These are phyloP conservation scores for Lycium ferocissimum DNA, from an alignment of 257 asterid genomes.

Conservation along the genomic window DNA sequence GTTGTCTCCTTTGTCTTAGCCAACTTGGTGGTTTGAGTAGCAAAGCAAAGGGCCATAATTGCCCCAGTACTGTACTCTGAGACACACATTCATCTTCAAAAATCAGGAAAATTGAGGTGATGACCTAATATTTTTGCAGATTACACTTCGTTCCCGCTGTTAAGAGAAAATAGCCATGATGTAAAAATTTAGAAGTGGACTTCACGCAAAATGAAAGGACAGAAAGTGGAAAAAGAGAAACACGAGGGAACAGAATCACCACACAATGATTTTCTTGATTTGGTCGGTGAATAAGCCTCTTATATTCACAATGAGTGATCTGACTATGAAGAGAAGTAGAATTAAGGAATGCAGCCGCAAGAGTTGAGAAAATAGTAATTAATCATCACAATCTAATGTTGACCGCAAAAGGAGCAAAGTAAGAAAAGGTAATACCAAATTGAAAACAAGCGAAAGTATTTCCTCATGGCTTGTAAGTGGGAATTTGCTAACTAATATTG, in stretches of 20 bases:
- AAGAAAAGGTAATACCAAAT: not conserved
- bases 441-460: conserved; percentile 10
- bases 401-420: not conserved
- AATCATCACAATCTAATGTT: not conserved
- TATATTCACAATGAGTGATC: not conserved
- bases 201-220: too few relatives aligned
- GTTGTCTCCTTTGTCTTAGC: not conserved
- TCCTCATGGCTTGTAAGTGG: conserved; percentile 13
- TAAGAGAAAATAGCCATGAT: too few relatives aligned
- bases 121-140: too few relatives aligned
- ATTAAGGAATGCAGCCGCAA: conserved; percentile 11
- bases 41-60: not conserved
- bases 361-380: conserved; percentile 12
- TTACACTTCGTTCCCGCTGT: too few relatives aligned
- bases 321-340: not conserved
- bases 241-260: too few relatives aligned
- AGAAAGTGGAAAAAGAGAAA: too few relatives aligned
- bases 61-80: too few relatives aligned
- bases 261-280: too few relatives aligned
- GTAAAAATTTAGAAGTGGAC: too few relatives aligned
- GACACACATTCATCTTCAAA: too few relatives aligned
- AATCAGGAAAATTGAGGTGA: too few relatives aligned
- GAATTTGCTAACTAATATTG: not conserved
- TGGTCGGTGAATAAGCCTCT: not conserved
- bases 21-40: not conserved